These are phyloP conservation scores for Salvia rosmarinus DNA, from an alignment of 257 asterid genomes.

Conservation along the genomic window DNA sequence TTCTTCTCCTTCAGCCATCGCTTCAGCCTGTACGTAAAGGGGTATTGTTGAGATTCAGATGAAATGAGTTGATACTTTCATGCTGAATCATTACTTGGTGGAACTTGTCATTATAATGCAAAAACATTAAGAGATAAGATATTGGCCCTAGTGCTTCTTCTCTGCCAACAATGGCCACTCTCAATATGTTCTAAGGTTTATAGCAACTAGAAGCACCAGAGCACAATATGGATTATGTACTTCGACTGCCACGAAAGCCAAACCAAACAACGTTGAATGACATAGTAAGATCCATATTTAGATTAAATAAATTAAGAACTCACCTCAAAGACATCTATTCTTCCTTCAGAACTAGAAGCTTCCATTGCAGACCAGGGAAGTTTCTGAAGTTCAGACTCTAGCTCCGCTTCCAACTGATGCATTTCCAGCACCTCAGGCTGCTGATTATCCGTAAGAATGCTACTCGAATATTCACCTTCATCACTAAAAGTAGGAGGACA, in stretches of 20 bases:
- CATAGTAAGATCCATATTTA: neutral
- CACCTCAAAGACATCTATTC: slow-evolving; percentile 30
- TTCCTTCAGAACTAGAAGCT: slow-evolving; percentile 37
- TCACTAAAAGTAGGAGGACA: slow-evolving; percentile 6
- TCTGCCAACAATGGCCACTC: neutral
- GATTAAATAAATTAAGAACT: neutral
- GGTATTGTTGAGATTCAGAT: neutral
- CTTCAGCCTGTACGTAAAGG: slow-evolving; percentile 41
- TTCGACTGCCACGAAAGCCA: slow-evolving; percentile 27
- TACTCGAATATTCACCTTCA: slow-evolving; percentile 6
- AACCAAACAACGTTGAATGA: slow-evolving; percentile 22
- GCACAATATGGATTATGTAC: slow-evolving; percentile 7
- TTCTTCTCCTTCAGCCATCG: slow-evolving; percentile 39
- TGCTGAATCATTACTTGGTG: neutral
- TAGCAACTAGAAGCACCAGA: slow-evolving; percentile 22
- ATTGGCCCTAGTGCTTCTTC: neutral
- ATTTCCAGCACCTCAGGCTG: slow-evolving; percentile 39
- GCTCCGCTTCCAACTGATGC: slow-evolving; percentile 40
- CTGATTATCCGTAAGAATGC: slow-evolving; percentile 25
- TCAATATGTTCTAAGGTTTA: neutral
- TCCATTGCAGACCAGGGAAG: slow-evolving; percentile 36
- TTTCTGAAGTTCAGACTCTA: slow-evolving; percentile 40
- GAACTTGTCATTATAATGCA: neutral
- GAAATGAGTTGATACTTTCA: neutral
- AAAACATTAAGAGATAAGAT: neutral